Evolutionary conservation across 2,329 filamentous ascomycete genomes (phyloP).

Genomic region (Fusarium bactridioides): DNA sequence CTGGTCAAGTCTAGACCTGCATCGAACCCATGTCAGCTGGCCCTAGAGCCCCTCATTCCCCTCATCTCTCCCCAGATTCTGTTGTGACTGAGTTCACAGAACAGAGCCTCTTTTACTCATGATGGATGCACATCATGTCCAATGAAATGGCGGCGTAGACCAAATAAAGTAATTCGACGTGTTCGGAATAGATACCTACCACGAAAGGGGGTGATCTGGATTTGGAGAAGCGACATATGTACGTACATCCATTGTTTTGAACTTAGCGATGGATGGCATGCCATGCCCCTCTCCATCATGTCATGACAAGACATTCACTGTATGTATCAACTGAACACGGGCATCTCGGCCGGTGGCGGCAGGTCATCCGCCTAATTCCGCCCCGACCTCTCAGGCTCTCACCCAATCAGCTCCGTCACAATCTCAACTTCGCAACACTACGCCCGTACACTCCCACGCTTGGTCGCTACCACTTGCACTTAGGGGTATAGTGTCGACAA

Average conservation of each 20-base stretch:
- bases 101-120: conserved; percentile 34
- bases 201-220: neutral
- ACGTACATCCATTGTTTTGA: neutral
- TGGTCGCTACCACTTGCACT: conserved; percentile 61
- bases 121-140: conserved; percentile 12
- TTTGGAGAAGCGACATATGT: neutral
- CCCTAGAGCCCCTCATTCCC: conserved; percentile 8
- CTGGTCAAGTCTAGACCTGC: conserved; percentile 9
- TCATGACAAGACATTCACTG: neutral
- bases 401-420: conserved; percentile 3
- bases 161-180: conserved; percentile 11
- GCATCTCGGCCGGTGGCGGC: conserved; percentile 25
- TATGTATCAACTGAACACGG: neutral
- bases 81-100: conserved; percentile 14
- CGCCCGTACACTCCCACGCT: conserved; percentile 33
- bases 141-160: conserved; percentile 24
- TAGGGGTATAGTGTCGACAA: conserved; percentile 60
- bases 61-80: conserved; percentile 27
- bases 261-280: neutral
- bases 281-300: conserved; percentile 16
- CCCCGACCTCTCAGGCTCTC: neutral
- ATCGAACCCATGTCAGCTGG: conserved; percentile 28
- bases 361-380: conserved; percentile 21
- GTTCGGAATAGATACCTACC: neutral
- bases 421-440: conserved; percentile 21